Evolutionary conservation across 495 filamentous ascomycete genomes (phyloP).

Genomic region (Penicillium macrosclerotiorum): DNA sequence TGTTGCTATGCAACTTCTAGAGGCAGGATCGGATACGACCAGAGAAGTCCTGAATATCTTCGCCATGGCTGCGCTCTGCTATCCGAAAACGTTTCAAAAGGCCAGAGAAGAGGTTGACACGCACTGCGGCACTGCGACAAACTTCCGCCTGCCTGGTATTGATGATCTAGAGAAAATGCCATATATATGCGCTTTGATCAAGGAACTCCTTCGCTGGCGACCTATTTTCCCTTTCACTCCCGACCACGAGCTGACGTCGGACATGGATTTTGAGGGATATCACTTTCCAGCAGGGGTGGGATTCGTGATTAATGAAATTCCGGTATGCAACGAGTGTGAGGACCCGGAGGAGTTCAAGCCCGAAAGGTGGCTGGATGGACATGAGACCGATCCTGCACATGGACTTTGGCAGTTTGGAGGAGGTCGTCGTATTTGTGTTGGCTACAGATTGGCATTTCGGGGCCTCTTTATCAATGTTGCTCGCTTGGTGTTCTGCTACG

Average conservation of each 20-base stretch:
- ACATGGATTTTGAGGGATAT: conserved; percentile 53
- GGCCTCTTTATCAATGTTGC: conserved; percentile 44
- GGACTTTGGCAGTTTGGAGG: conserved; percentile 41
- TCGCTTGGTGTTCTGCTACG: conserved; percentile 43
- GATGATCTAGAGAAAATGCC: conserved; percentile 27
- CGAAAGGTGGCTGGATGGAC: conserved; percentile 43
- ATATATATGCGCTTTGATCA: conserved; percentile 30
- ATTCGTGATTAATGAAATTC: conserved; percentile 35
- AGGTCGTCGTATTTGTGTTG: conserved; percentile 46
- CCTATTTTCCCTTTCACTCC: conserved; percentile 32
- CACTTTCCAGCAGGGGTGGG: conserved; percentile 44
- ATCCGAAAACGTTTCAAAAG: conserved; percentile 26
- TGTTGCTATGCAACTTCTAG: conserved; percentile 35
- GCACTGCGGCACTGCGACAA: conserved; percentile 25
- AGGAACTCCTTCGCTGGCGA: conserved; percentile 36
- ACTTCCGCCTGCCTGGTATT: conserved; percentile 32
- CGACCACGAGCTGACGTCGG: conserved; percentile 32
- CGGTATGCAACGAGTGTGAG: conserved; percentile 27
- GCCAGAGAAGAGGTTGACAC: conserved; percentile 38
- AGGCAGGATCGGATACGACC: conserved; percentile 47
- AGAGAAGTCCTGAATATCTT: conserved; percentile 38
- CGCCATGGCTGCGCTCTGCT: conserved; percentile 30
- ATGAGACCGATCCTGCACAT: conserved; percentile 30
- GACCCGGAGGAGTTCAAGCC: conserved; percentile 35
- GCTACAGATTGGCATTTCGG: conserved; percentile 41